These are phyloP conservation scores for Alloascoidea hylecoeti DNA, from an alignment of 805 yeast species.

Conservation along the genomic window DNA sequence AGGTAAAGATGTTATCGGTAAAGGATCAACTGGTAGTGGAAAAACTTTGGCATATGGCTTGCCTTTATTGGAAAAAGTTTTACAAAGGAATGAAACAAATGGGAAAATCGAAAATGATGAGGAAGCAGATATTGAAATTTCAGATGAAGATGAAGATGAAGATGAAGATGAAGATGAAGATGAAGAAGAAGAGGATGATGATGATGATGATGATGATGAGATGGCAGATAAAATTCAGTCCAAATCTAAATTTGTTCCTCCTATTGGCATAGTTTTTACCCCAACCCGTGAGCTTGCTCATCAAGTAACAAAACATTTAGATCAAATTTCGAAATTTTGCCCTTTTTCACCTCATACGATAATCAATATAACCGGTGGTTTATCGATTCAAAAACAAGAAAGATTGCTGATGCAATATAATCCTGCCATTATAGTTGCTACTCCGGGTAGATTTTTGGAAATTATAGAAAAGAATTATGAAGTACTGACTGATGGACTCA, in stretches of 20 bases:
- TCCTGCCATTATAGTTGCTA: conserved; percentile 78
- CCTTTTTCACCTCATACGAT: conserved; percentile 43
- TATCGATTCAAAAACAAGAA: conserved; percentile 87
- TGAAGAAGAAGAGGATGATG: conserved; percentile 5
- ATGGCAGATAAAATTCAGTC: conserved; percentile 11
- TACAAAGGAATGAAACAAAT: conserved; percentile 10
- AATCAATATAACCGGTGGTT: conserved; percentile 83
- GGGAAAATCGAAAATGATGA: conserved; percentile 4
- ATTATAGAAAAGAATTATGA: conserved; percentile 39
- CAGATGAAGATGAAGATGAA: conserved; percentile 6
- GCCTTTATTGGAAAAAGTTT: conserved; percentile 66
- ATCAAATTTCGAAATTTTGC: conserved; percentile 28
- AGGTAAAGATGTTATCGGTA: conserved; percentile 81
- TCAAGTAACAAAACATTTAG: conserved; percentile 78
- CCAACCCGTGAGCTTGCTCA: conserved; percentile 96
- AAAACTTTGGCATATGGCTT: conserved; percentile 93
- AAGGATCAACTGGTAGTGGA: conserved; percentile 97
- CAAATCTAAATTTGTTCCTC: conserved; percentile 24
- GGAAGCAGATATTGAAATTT: conserved; percentile 3
- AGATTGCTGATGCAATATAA: conserved; percentile 47
- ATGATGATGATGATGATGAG: conserved; percentile 8
- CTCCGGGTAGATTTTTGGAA: conserved; percentile 90
- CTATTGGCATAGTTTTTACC: conserved; percentile 72
- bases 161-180: conserved; percentile 3
- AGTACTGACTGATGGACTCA: conserved; percentile 17